phyloP scores from a whole-genome alignment of 306 rosid genomes.

The Castanea crenata region DNA sequence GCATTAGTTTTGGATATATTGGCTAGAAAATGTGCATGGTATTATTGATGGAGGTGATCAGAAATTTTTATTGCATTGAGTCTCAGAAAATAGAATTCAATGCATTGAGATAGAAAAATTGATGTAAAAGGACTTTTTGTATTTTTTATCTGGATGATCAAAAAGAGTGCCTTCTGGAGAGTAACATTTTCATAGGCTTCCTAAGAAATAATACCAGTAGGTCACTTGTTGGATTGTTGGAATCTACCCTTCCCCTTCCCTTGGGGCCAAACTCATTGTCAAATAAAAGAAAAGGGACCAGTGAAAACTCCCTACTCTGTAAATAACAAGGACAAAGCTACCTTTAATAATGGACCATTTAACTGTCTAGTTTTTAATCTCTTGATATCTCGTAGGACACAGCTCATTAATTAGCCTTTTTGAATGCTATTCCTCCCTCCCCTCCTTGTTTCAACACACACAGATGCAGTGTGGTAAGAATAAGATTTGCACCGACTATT shows the following conservation, averaged over 20 bases:
- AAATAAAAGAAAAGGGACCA: background rate
- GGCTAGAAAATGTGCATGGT: background rate
- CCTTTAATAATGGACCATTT: background rate
- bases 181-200: background rate
- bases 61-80: background rate
- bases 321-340: background rate
- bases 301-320: background rate
- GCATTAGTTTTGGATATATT: background rate
- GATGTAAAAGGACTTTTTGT: background rate
- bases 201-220: background rate
- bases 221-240: too few relatives aligned
- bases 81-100: background rate
- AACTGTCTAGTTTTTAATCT: background rate
- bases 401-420: background rate
- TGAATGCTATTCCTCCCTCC: background rate
- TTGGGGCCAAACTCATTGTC: background rate
- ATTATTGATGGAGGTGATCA: background rate
- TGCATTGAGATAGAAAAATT: background rate
- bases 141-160: background rate
- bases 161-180: background rate
- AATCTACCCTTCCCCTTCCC: too few relatives aligned
- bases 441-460: background rate
- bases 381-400: background rate
- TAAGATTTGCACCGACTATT: background rate
- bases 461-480: background rate